Conservation (phyloP, 1,284 basidiomycete species). For the Pseudozyma thailandica region DNA sequence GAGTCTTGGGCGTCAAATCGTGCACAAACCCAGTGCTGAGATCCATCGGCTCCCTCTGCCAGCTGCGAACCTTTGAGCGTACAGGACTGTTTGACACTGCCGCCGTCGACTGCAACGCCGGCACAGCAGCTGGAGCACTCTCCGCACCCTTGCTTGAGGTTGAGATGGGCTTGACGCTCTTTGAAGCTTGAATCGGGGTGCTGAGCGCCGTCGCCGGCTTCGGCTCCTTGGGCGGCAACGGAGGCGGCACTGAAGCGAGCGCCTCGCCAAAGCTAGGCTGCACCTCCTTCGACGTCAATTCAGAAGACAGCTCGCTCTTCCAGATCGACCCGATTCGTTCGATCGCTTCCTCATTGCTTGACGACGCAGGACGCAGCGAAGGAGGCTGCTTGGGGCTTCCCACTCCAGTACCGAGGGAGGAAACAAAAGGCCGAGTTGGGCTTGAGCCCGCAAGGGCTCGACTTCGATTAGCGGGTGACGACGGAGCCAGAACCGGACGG, state of each 20-base stretch:
- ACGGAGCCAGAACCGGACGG: background rate
- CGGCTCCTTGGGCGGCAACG: constrained; percentile 50
- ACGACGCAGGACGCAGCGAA: constrained; percentile 22
- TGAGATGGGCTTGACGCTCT: constrained; percentile 1
- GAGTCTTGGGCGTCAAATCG: constrained; percentile 33
- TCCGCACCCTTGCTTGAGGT: background rate
- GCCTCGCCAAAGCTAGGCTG: constrained; percentile 45
- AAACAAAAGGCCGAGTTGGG: constrained; percentile 8
- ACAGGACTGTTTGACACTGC: constrained; percentile 15
- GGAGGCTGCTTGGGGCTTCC: constrained; percentile 11
- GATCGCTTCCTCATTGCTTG: constrained; percentile 42
- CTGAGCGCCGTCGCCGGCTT: background rate
- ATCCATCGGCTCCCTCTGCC: constrained; percentile 30
- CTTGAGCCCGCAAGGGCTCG: constrained; percentile 9
- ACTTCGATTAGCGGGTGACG: constrained; percentile 9
- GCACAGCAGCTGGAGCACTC: background rate
- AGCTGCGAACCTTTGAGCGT: constrained; percentile 43
- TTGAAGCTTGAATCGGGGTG: background rate
- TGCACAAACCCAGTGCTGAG: constrained; percentile 39
- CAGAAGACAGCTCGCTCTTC: constrained; percentile 55
- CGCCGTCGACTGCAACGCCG: constrained; percentile 5
- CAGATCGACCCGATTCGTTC: constrained; percentile 49
- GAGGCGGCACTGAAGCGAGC: constrained; percentile 41
- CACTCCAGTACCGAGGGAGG: constrained; percentile 11
- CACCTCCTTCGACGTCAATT: constrained; percentile 30